Evolutionary conservation across 2,329 filamentous ascomycete species (phyloP), one percentile per base, ranked within the genome.

Genomic region (Herpotrichia juniperi): DNA sequence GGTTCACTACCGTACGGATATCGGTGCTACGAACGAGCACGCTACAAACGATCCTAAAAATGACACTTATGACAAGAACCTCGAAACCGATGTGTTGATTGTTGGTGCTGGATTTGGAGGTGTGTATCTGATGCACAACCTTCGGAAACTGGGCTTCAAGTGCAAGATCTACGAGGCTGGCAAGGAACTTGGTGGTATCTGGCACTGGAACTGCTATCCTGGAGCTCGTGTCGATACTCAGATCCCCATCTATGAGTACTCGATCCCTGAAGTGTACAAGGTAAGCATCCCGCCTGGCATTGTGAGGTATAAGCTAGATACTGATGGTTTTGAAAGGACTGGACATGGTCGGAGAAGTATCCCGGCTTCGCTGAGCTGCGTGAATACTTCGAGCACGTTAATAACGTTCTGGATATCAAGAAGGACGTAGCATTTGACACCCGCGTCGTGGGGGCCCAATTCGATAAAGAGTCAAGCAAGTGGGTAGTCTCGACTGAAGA

Each of bases 351-450:
- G 0, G 77, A 67, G 53, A 79, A 79, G 50, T 85, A 83, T 44
- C 82, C 83, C 0, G 76, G 68, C 10, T 81, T 78, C 21, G 56
- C 75, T 21, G 81, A 87, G 39, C 73, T 87, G 1, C 76, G 80
- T 11, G 63, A 66, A 3, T 87, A 87, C 65, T 87, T 87, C 61
- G 78, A 84, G 14, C 81, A 85, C 44, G 79, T 85, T 16, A 84
- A 85, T 48, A 80, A 81, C 50, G 76, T 80, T 4, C 59, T 85
- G 6, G 69, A 78, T 11, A 71, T 87, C 17, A 83, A 79, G 63
- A 86, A 85, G 58, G 82, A 86, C 52, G 78, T 75, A 24, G 73
- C 79, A 1, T 86, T 86, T 65, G 79, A 84, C 50, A 83, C 81
- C 0, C 77, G 81, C 2, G 83, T 86, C 3, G 71, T 79, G 0